These are phyloP conservation scores for Domatiomyces catenatus DNA, from an alignment of 2,329 filamentous ascomycete species.

Conservation along the genomic window DNA sequence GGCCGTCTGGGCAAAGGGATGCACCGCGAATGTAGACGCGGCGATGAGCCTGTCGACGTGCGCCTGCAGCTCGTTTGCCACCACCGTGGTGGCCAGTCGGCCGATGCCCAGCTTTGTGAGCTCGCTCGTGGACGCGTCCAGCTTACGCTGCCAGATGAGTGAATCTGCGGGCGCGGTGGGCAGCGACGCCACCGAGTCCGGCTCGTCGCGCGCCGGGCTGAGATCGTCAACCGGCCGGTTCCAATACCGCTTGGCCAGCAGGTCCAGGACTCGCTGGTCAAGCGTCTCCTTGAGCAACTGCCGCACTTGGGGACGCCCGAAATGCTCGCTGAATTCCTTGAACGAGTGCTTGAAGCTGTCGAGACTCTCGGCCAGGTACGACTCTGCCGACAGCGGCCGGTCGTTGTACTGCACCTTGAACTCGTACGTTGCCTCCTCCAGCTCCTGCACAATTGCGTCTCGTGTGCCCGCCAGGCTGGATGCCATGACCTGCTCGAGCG, in stretches of 20 bases:
- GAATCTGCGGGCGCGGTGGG: constrained; percentile 75
- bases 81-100: constrained; percentile 77
- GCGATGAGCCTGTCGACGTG: constrained; percentile 66
- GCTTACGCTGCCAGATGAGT: constrained; percentile 81
- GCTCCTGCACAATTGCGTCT: constrained; percentile 82
- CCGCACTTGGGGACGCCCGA: constrained; percentile 77
- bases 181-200: constrained; percentile 59
- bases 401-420: constrained; percentile 99
- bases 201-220: constrained; percentile 47
- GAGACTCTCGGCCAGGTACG: constrained; percentile 85
- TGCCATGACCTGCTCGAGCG: constrained; percentile 94
- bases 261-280: constrained; percentile 84
- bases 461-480: constrained; percentile 75
- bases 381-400: constrained; percentile 82
- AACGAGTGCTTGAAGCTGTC: constrained; percentile 97
- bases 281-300: constrained; percentile 81
- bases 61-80: constrained; percentile 71
- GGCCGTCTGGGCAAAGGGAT: constrained; percentile 84
- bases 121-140: constrained; percentile 79
- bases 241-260: constrained; percentile 90
- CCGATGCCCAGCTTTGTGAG: constrained; percentile 91
- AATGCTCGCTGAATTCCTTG: constrained; percentile 78
- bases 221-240: constrained; percentile 87
- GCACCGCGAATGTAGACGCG: constrained; percentile 69
- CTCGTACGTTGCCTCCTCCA: constrained; percentile 93